Evolutionary conservation across 306 rosid genomes (phyloP).

Genomic region (Cicer pinnatifidum): DNA sequence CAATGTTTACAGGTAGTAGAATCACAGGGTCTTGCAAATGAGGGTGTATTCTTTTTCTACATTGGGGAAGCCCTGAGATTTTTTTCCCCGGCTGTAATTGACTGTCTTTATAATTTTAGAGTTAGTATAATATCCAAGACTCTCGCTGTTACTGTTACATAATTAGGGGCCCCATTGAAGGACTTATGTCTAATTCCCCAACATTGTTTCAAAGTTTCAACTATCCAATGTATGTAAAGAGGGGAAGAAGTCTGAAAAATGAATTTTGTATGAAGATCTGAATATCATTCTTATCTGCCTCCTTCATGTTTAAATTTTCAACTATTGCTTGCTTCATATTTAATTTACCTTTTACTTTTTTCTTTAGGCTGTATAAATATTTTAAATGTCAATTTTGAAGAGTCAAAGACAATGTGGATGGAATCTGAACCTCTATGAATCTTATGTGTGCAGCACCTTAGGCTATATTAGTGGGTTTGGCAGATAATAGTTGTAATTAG

Average conservation of each 20-base stretch:
- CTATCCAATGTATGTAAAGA: conserved; percentile 46
- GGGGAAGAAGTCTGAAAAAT: conserved; percentile 54
- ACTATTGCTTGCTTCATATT: not conserved
- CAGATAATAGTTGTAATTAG: not conserved
- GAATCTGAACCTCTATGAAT: not conserved
- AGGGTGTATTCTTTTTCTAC: conserved; percentile 69
- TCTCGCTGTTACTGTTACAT: conserved; percentile 51
- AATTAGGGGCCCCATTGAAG: conserved; percentile 55
- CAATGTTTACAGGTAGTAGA: conserved; percentile 57
- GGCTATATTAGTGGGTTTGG: not conserved
- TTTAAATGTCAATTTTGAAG: not conserved
- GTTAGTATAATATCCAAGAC: conserved; percentile 60
- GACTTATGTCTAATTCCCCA: conserved; percentile 44
- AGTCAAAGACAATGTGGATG: not conserved
- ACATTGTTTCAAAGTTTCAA: conserved; percentile 42
- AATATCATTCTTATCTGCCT: conserved; percentile 47
- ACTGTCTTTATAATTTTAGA: conserved; percentile 64
- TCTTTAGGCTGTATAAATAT: not conserved
- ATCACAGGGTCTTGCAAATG: conserved; percentile 61
- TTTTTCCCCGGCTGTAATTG: conserved; percentile 82
- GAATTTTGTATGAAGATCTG: conserved; percentile 57
- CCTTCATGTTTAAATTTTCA: conserved; percentile 14
- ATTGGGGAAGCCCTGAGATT: conserved; percentile 76
- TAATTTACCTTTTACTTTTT: conserved; percentile 9
- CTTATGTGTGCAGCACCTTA: not conserved